A percentile compares a stretch with the other conserved stretches of the same genome.
Conservation (phyloP, 2,329 filamentous ascomycete species). For the Penicillium sp. region DNA sequence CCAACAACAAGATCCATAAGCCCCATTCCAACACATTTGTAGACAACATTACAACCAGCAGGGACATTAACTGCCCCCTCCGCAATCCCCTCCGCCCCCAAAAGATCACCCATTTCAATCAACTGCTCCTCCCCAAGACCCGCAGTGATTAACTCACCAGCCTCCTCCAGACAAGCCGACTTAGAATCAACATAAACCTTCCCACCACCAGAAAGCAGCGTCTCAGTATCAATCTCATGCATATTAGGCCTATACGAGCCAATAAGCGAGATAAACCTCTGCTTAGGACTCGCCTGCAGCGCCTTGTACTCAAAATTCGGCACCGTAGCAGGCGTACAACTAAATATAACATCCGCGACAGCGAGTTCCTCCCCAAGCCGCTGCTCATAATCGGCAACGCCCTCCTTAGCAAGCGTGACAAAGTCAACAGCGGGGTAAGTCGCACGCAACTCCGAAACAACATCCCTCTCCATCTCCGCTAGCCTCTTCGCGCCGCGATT, state of each 20-base stretch:
- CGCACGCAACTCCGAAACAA: conserved; percentile 27
- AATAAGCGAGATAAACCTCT: conserved; percentile 44
- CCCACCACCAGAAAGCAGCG: conserved; percentile 49
- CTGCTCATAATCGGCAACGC: conserved; percentile 45
- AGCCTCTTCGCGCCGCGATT: conserved; percentile 59
- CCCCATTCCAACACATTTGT: conserved; percentile 46
- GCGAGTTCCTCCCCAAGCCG: conserved; percentile 24
- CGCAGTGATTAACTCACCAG: conserved; percentile 41
- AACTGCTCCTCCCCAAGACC: conserved; percentile 31
- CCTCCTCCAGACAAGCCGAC: conserved; percentile 40
- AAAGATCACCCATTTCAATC: conserved; percentile 38
- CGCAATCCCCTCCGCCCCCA: conserved; percentile 11
- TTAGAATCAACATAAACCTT: conserved; percentile 58
- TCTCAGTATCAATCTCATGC: conserved; percentile 43
- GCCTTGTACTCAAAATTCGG: conserved; percentile 37
- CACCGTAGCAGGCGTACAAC: conserved; percentile 41
- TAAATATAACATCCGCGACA: conserved; percentile 41
- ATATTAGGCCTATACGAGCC: conserved; percentile 50
- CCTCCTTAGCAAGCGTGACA: conserved; percentile 49
- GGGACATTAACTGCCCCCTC: conserved; percentile 20
- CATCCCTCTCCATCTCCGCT: conserved; percentile 31
- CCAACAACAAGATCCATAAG: conserved; percentile 45
- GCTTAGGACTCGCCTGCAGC: conserved; percentile 29
- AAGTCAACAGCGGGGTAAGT: conserved; percentile 32
- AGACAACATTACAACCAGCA: conserved; percentile 37